phyloP scores from a whole-genome alignment of 441 rosid genomes.

The Bruguiera hainesii region DNA sequence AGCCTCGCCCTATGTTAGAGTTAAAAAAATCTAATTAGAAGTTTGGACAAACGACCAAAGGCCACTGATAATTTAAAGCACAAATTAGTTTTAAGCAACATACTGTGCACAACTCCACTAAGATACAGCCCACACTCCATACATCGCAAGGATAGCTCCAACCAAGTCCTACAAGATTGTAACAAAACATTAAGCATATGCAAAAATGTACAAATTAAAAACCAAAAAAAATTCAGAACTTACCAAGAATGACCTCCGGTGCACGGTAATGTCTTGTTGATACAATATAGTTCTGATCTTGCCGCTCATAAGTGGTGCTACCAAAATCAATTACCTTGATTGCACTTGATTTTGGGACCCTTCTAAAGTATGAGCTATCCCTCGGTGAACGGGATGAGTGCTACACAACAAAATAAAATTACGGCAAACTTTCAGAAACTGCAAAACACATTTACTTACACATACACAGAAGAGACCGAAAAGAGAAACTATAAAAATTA shows the following conservation, averaged over 20 bases:
- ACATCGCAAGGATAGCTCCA: constrained; percentile 90
- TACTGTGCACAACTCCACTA: constrained; percentile 86
- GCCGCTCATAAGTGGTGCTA: constrained; percentile 75
- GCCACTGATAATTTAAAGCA: not conserved
- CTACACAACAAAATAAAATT: constrained; percentile 23
- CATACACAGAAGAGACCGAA: not conserved
- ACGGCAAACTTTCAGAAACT: not conserved
- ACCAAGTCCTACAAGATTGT: constrained; percentile 52
- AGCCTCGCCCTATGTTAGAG: constrained; percentile 69
- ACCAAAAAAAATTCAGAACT: not conserved
- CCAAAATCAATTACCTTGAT: constrained; percentile 88
- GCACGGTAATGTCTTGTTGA: constrained; percentile 90
- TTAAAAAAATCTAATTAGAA: not conserved
- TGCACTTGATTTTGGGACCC: constrained; percentile 78
- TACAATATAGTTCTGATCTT: constrained; percentile 68
- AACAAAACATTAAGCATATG: not conserved
- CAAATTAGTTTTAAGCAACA: constrained; percentile 10
- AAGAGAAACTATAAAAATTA: not conserved
- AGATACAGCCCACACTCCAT: constrained; percentile 84
- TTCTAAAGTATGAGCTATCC: constrained; percentile 48
- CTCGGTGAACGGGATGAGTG: constrained; percentile 43
- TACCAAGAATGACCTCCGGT: constrained; percentile 88
- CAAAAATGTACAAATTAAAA: not conserved
- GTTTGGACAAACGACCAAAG: too few species aligned
- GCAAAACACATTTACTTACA: not conserved